A percentile compares a stretch with the other conserved stretches of the same genome.
phyloP scores from a whole-genome alignment of 306 rosid species.

The Ormosia emarginata region DNA sequence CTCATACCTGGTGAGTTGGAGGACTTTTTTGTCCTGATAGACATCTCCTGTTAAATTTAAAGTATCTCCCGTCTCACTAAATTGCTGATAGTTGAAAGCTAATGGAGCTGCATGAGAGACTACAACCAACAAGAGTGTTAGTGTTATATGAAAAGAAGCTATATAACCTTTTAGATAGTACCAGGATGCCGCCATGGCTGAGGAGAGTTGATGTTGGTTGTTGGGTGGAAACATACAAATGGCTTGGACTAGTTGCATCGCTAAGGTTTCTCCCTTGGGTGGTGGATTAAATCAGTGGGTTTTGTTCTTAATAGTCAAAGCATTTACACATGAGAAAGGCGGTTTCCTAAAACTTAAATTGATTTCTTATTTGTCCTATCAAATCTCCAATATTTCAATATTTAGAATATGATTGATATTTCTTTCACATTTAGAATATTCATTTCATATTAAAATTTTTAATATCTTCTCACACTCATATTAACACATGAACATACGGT shows the following conservation, averaged over 20 bases:
- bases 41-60: constrained; percentile 16
- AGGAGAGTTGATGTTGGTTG: not conserved
- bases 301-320: no score
- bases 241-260: not conserved
- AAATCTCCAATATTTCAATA: no score
- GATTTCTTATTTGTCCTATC: no score
- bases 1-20: constrained; percentile 19
- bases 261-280: not conserved
- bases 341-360: no score
- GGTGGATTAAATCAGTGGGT: no score
- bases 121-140: not conserved
- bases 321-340: no score
- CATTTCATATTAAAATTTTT: no score
- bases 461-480: no score
- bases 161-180: not conserved
- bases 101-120: constrained; percentile 22
- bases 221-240: not conserved
- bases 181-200: constrained; percentile 4
- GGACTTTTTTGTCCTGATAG: not conserved
- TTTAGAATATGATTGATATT: no score
- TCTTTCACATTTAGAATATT: no score
- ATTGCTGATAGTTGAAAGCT: constrained; percentile 20
- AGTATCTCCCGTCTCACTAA: not conserved
- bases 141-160: not conserved
- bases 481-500: no score